Base-by-base conservation (phyloP, 2,329 filamentous ascomycete species). In the Plenodomus lindquistii region DNA sequence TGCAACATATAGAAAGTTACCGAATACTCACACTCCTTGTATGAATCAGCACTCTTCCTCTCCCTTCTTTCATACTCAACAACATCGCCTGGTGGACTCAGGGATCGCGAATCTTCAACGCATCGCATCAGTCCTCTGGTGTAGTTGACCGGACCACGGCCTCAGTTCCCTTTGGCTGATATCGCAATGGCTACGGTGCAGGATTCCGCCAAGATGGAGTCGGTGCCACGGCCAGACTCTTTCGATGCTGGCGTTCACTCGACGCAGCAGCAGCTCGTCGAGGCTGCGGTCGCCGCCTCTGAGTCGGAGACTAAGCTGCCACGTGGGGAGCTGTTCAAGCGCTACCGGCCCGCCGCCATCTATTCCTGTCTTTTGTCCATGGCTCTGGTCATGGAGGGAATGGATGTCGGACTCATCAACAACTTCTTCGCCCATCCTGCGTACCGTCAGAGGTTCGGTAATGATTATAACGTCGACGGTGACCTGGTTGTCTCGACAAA, bases 351-450 rank as follows among this genome's bases (percentile, higher is more conserved):
- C 4, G 90, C 90, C 27, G 85, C 92, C 47, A 79, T 77, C 17
- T 95, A 89, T 87, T 89, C 85, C 63, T 64, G 93, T 39, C 77
- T 93, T 52, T 89, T 95, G 67, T 92, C 88, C 7, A 89, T 88
- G 1, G 89, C 87, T 70, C 91, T 94, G 66, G 83, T 83, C 60
- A 95, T 95, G 90, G 89, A 94, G 70, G 89, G 88, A 7, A 93
- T 91, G 74, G 89, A 94, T 68, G 79, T 92, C 52, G 84, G 82
- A 60, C 76, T 93, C 48, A 84, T 91, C 69, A 89, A 86, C 75
- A 90, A 90, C 72, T 89, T 91, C 63, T 90, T 82, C 52, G 73
- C 61, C n/a, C 72, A 73, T 46, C 69, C 67, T 6, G 59, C 67
- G 17, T 76, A 76, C 61, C 70, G 73, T 35, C 42, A 55, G 40